These are phyloP conservation scores for Agapanthus africanus DNA, from an alignment of 106 monocot genomes.

Conservation along the genomic window DNA sequence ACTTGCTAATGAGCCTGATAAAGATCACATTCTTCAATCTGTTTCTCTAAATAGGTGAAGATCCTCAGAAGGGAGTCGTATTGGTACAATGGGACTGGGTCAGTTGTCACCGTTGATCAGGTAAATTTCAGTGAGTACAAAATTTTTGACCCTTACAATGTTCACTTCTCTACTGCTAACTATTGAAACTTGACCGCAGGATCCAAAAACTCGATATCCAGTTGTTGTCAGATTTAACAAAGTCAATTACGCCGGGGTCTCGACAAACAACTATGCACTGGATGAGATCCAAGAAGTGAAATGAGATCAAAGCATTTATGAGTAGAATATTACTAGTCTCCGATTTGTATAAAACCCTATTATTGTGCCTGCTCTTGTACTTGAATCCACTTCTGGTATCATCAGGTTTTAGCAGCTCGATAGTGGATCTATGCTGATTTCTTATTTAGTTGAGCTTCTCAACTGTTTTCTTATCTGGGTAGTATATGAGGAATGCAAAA, in stretches of 20 bases:
- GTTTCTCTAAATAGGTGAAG: neutral
- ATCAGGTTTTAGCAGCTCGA: too few species aligned
- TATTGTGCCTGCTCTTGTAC: neutral
- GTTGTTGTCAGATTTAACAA: slow-evolving; percentile 37
- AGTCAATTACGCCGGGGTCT: slow-evolving; percentile 35
- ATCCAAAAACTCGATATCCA: slow-evolving; percentile 29
- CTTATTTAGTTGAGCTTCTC: too few species aligned
- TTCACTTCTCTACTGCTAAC: neutral
- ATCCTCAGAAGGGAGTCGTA: slow-evolving; percentile 20
- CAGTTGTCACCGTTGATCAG: slow-evolving; percentile 34
- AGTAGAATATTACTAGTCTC: neutral
- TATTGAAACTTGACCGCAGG: slow-evolving; percentile 2
- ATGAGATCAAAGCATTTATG: neutral
- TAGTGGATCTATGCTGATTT: too few species aligned
- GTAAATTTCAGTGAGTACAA: neutral
- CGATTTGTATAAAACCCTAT: neutral
- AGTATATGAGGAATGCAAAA: too few species aligned
- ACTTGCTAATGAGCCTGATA: too few species aligned
- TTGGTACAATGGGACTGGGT: slow-evolving; percentile 24
- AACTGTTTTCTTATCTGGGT: too few species aligned
- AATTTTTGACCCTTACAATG: neutral
- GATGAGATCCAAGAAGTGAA: slow-evolving; percentile 34
- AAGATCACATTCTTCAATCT: neutral
- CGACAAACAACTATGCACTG: slow-evolving; percentile 44
- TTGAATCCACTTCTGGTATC: too few species aligned